phyloP scores from a whole-genome alignment of 257 asterid species.

The Fraxinus quadrangulata region DNA sequence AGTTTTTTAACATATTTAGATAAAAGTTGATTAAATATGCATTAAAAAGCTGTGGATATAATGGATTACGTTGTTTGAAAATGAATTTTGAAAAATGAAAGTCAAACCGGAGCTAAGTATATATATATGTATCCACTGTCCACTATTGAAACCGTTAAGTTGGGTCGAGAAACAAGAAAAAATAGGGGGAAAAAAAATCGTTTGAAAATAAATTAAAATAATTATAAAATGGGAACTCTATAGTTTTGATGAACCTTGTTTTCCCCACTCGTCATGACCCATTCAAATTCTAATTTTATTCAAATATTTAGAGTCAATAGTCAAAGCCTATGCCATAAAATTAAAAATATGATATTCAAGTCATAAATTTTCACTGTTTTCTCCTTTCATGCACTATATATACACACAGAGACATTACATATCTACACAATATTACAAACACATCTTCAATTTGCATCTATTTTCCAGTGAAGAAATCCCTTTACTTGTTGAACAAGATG shows the following conservation, averaged over 20 bases:
- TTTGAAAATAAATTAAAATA: too few species aligned
- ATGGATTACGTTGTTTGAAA: too few species aligned
- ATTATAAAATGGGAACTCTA: too few species aligned
- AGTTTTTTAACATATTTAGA: too few species aligned
- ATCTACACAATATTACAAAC: not conserved
- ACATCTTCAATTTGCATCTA: not conserved
- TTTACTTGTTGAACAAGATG: constrained; percentile 19
- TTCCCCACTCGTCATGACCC: constrained; percentile 21
- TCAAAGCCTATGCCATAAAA: constrained; percentile 23
- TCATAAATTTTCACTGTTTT: not conserved
- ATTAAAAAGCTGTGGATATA: too few species aligned
- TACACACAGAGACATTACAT: not conserved
- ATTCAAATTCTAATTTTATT: constrained; percentile 27
- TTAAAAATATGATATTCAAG: constrained; percentile 13
- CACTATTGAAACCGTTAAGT: too few species aligned
- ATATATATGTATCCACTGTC: too few species aligned
- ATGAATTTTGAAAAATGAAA: too few species aligned
- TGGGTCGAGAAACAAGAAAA: too few species aligned
- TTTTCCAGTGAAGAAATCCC: not conserved
- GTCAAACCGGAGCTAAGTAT: too few species aligned
- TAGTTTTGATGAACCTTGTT: not conserved
- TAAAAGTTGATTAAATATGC: too few species aligned
- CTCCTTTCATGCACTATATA: constrained; percentile 18
- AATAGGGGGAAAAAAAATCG: too few species aligned
- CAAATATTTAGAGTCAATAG: constrained; percentile 29